Percentiles rank a stretch among this genome's conserved stretches.
Conservation (phyloP, 2,329 filamentous ascomycete genomes). For the Hansfordia pulvinata region DNA sequence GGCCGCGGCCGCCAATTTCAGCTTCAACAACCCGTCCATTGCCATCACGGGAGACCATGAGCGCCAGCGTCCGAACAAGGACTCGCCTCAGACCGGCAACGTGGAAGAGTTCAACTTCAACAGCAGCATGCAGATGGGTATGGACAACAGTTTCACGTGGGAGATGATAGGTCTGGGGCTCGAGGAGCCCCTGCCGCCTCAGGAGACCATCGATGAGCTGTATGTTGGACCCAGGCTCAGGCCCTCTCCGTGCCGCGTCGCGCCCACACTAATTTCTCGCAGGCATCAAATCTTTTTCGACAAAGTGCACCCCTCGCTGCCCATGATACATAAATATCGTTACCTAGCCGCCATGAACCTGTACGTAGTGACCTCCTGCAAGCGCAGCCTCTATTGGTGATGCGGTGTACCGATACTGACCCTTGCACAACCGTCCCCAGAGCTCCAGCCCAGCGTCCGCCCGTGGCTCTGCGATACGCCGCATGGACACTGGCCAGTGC, state of each 20-base stretch:
- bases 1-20: conserved; percentile 22
- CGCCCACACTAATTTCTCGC: conserved; percentile 2
- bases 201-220: conserved; percentile 67
- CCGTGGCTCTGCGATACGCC: conserved; percentile 78
- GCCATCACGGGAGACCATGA: conserved; percentile 32
- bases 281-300: conserved; percentile 80
- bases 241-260: conserved; percentile 1
- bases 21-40: conserved; percentile 30
- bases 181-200: conserved; percentile 43
- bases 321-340: conserved; percentile 80
- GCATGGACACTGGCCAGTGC: conserved; percentile 95
- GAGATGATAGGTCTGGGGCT: conserved; percentile 54
- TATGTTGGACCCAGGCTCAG: conserved; percentile 23
- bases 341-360: conserved; percentile 84
- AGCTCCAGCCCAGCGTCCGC: conserved; percentile 74
- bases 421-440: neutral
- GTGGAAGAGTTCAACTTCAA: conserved; percentile 48
- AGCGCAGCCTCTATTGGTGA: too few relatives aligned
- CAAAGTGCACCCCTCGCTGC: conserved; percentile 73
- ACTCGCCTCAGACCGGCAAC: conserved; percentile 33
- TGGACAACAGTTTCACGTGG: conserved; percentile 57
- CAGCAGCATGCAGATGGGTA: conserved; percentile 31
- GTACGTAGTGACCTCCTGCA: conserved; percentile 23
- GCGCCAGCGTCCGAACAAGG: conserved; percentile 39
- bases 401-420: too few relatives aligned